Percentiles rank a stretch among this genome's conserved stretches.
These are phyloP conservation scores for Leccinum broughii DNA, from an alignment of 768 basidiomycete species.

Conservation along the genomic window DNA sequence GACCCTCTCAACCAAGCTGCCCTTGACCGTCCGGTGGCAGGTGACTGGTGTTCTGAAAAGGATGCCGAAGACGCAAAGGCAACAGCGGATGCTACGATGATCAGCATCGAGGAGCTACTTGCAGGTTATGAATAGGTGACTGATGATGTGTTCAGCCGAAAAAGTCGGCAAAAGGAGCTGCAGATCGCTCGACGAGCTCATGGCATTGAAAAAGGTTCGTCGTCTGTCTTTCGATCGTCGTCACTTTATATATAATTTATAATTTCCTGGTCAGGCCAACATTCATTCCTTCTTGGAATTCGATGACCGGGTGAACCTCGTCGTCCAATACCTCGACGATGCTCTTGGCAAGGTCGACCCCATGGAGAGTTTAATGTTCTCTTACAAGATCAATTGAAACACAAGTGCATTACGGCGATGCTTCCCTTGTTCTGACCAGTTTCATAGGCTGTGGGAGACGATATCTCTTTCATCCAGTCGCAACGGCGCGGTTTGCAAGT, in stretches of 20 bases:
- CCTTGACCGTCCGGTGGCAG: conserved; percentile 67
- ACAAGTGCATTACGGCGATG: conserved; percentile 45
- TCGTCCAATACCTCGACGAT: conserved; percentile 87
- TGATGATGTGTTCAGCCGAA: conserved; percentile 65
- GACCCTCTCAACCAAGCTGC: conserved; percentile 75
- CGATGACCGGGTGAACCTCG: conserved; percentile 85
- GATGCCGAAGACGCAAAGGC: conserved; percentile 65
- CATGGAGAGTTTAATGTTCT: conserved; percentile 85
- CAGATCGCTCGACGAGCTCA: conserved; percentile 85
- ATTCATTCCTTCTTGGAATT: conserved; percentile 97
- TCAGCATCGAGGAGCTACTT: conserved; percentile 97
- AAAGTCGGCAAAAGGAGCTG: conserved; percentile 67
- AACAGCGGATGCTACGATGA: conserved; percentile 75
- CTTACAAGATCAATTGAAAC: conserved; percentile 96
- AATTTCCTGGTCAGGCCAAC: conserved; percentile 59
- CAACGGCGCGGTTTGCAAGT: conserved; percentile 97
- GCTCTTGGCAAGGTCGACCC: conserved; percentile 85
- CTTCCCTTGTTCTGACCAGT: conserved; percentile 14
- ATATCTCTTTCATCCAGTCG: conserved; percentile 93
- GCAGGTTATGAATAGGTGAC: conserved; percentile 98
- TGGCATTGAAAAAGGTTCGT: conserved; percentile 88
- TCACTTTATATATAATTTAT: background rate
- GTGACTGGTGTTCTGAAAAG: conserved; percentile 45
- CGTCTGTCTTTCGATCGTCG: background rate
- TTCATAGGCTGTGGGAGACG: conserved; percentile 87